Base-by-base conservation (phyloP, 345 rosid species). In the Geranium rotundifolium region DNA sequence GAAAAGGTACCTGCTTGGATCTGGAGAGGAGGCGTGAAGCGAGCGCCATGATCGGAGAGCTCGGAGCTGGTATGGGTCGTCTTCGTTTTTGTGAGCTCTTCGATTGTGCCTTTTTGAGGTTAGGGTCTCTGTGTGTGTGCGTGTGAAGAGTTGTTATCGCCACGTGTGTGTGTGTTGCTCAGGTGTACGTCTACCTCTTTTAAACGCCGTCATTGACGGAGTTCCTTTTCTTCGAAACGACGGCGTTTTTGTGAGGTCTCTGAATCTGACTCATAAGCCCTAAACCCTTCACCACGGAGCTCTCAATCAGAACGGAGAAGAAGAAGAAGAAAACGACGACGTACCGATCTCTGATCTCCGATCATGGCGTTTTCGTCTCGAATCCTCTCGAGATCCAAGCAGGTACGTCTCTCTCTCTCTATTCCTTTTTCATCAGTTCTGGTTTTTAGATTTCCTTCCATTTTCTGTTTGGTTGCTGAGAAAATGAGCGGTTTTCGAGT, bases 1-100 rank as follows among this genome's bases (percentile, higher is more conserved):
- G 41, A n/a, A 18, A n/a, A 17, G 14, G 20, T 55, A 55, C 57
- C 57, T 55, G 57, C 20, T 55, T 55, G 57, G 57, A 55, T 55
- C 52, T 46, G 52, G 52, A 46, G 13, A 46, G 52, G 52, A 46
- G 14, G 15, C 52, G 52, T 7, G 52, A 46, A 2, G 52, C 52
- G 1, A 46, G 0, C 8, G 52, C 52, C 52, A 46, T 46, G 52
- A 46, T 46, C 52, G 41, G 3, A 7, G 52, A 46, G 52, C 52
- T 46, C 12, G 15, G 52, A 46, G 12, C 14, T 46, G 16, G 15
- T 46, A 0, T 46, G 52, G 14, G 14, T 46, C 52, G 52, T 46
- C 52, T 10, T 46, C 46, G 46, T 5, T 37, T 37, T 10, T 37
- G 46, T 37, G 27, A 23, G 27, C 27, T 46, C 52, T 46, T 46